These are phyloP conservation scores for grape (Vitis vinifera) DNA, from an alignment of 164 flowering plant genomes.

Conservation along the genomic window DNA sequence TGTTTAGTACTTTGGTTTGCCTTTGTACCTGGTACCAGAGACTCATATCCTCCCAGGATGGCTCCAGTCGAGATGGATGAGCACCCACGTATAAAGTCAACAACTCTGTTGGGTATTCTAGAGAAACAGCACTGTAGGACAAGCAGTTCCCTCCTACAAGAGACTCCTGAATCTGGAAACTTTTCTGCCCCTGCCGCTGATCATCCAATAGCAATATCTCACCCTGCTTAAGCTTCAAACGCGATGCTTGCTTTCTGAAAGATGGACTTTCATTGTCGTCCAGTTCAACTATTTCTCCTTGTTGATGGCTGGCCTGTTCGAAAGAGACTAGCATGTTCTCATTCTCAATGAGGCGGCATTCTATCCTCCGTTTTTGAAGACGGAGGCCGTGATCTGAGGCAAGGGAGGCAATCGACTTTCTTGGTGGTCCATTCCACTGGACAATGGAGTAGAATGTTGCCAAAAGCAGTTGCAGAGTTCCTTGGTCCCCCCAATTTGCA, in stretches of 20 bases:
- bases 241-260: conserved; percentile 32
- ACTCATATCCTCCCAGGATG: conserved; percentile 90
- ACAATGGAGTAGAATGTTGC: conserved; percentile 72
- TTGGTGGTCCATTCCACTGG: conserved; percentile 70
- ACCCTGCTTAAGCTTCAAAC: conserved; percentile 44
- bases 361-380: conserved; percentile 64
- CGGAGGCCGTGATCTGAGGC: conserved; percentile 78
- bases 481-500: conserved; percentile 84
- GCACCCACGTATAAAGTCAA: conserved; percentile 70
- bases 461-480: conserved; percentile 63
- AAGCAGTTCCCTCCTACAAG: conserved; percentile 38
- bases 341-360: conserved; percentile 42
- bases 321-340: conserved; percentile 33
- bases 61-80: conserved; percentile 78
- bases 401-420: conserved; percentile 58
- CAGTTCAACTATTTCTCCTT: conserved; percentile 64
- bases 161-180: conserved; percentile 51
- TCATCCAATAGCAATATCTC: conserved; percentile 53
- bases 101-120: conserved; percentile 48
- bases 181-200: conserved; percentile 38
- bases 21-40: conserved; percentile 90
- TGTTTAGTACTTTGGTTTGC: conserved; percentile 75
- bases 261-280: conserved; percentile 40
- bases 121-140: conserved; percentile 49
- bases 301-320: conserved; percentile 22